Conservation (phyloP, 306 rosid species). For the Medicago arabica region DNA sequence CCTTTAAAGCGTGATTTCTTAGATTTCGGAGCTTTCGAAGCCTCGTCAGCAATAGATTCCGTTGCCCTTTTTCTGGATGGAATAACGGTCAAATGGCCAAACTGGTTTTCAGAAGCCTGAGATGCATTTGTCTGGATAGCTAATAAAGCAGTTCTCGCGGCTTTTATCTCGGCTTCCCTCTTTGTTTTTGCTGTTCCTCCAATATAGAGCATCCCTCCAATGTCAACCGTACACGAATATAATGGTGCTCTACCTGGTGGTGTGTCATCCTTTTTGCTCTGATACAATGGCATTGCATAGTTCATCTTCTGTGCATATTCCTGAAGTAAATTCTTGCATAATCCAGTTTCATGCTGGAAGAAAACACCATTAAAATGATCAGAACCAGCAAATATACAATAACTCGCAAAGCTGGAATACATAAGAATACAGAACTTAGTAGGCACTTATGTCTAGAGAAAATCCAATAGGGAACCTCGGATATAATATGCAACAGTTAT, state of each 20-base stretch:
- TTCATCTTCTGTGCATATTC: conserved; percentile 99
- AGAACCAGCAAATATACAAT: conserved; percentile 33
- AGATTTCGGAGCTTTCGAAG: conserved; percentile 49
- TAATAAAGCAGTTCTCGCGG: conserved; percentile 93
- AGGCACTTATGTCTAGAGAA: conserved; percentile 2
- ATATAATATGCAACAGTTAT: conserved; percentile 29
- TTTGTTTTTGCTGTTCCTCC: conserved; percentile 86
- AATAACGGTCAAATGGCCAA: conserved; percentile 66
- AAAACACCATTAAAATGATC: conserved; percentile 40
- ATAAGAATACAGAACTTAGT: conserved; percentile 20
- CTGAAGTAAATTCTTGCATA: conserved; percentile 98
- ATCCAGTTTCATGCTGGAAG: conserved; percentile 90
- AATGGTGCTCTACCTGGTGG: conserved; percentile 54
- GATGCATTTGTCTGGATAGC: conserved; percentile 71
- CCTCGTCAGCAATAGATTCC: conserved; percentile 52
- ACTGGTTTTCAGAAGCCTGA: conserved; percentile 51
- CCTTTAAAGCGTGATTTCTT: conserved; percentile 63
- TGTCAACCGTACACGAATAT: conserved; percentile 81
- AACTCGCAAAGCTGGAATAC: conserved; percentile 19
- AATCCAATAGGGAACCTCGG: conserved; percentile 27
- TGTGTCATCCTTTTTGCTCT: conserved; percentile 67
- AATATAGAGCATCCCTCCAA: conserved; percentile 84
- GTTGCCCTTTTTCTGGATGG: conserved; percentile 64
- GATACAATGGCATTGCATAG: conserved; percentile 84
- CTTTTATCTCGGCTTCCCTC: conserved; percentile 97